These are phyloP conservation scores for Cladosporium sp. DNA, from an alignment of 2,329 filamentous ascomycete species.

Conservation along the genomic window DNA sequence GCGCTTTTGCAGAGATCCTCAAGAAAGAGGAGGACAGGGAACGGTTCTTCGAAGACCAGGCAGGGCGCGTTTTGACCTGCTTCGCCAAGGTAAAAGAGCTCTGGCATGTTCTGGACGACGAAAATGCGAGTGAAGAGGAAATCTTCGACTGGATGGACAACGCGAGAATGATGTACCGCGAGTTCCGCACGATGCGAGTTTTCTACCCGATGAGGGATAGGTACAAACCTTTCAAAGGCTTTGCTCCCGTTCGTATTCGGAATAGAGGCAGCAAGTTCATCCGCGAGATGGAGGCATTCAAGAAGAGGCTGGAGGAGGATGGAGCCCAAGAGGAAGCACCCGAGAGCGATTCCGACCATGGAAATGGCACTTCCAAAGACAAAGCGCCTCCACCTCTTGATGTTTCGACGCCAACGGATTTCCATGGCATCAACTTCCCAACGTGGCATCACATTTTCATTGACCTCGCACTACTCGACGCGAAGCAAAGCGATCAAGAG, in stretches of 20 bases:
- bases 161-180: conserved; percentile 53
- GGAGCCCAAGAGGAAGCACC: conserved; percentile 8
- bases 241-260: conserved; percentile 15
- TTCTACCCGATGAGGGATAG: conserved; percentile 53
- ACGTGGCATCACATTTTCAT: conserved; percentile 88
- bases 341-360: conserved; percentile 15
- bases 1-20: conserved; percentile 10
- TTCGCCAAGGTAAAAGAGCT: conserved; percentile 35
- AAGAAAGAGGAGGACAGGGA: conserved; percentile 15
- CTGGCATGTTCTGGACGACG: conserved; percentile 40
- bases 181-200: conserved; percentile 55
- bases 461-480: conserved; percentile 75
- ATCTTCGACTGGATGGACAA: conserved; percentile 54
- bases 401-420: conserved; percentile 46
- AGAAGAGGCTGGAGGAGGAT: conserved; percentile 39
- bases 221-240: conserved; percentile 44
- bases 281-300: conserved; percentile 34
- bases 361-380: conserved; percentile 15
- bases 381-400: conserved; percentile 10
- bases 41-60: conserved; percentile 18
- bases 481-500: conserved; percentile 59
- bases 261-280: conserved; percentile 15
- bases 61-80: conserved; percentile 24
- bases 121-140: conserved; percentile 44
- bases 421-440: conserved; percentile 74